Evolutionary conservation across 176 grass and related monocot species (phyloP).

Genomic region (Rhynchospora breviuscula): DNA sequence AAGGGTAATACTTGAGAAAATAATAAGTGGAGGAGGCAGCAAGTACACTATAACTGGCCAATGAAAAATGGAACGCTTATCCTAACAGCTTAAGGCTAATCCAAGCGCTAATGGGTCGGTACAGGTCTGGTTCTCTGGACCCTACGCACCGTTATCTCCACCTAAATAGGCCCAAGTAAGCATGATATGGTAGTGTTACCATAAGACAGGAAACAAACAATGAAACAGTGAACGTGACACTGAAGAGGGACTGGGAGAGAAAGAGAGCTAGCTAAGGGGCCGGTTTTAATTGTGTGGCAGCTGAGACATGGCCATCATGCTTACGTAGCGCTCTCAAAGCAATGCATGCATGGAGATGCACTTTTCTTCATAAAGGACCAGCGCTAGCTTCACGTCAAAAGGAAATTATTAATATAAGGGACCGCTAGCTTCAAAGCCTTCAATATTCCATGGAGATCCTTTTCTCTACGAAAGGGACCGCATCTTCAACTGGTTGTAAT

Average conservation of each 20-base stretch:
- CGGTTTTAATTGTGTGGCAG: not conserved
- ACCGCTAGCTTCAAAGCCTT: not conserved
- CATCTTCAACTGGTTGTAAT: not conserved
- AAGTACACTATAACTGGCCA: too few relatives aligned
- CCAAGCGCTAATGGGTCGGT: not conserved
- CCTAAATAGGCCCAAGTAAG: not conserved
- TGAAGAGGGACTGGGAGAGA: not conserved
- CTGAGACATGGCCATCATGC: slow-evolving; percentile 22
- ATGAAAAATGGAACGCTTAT: not conserved
- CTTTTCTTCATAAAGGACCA: not conserved
- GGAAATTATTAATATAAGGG: not conserved
- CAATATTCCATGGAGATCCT: slow-evolving; percentile 8
- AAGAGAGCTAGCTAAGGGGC: too few relatives aligned
- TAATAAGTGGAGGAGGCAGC: not conserved
- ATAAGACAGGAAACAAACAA: slow-evolving; percentile 22
- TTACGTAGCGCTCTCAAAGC: not conserved
- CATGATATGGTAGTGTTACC: slow-evolving; percentile 9
- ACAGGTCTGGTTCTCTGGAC: not conserved
- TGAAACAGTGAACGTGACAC: slow-evolving; percentile 13
- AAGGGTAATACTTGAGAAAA: not conserved
- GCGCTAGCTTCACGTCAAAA: not conserved
- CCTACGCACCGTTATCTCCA: slow-evolving; percentile 1
- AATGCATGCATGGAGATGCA: not conserved
- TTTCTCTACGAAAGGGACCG: not conserved
- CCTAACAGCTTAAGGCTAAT: not conserved